Evolutionary conservation across 78 protist species (phyloP).

Genomic region (Dictyostelium firmibasis): DNA sequence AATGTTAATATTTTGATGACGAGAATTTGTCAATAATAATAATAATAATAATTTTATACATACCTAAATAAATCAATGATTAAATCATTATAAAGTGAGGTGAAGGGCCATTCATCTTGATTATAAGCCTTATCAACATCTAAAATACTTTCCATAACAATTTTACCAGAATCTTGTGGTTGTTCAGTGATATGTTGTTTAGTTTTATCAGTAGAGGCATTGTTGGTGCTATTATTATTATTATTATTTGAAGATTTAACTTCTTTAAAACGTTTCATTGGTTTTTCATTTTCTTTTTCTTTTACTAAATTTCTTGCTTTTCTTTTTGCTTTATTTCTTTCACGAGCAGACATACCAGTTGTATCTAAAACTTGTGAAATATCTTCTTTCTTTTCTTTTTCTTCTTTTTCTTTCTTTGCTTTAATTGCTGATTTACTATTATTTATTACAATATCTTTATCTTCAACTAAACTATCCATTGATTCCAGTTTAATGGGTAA

Average conservation of each 20-base stretch:
- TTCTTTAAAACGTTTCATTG: conserved; percentile 48
- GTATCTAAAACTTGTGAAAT: conserved; percentile 22
- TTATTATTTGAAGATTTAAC: not conserved
- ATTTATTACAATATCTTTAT: conserved; percentile 13
- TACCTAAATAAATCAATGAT: conserved; percentile 75
- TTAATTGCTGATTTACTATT: not conserved
- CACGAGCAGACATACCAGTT: conserved; percentile 55
- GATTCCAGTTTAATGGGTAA: not conserved
- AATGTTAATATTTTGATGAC: not conserved
- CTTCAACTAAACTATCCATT: not conserved
- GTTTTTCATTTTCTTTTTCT: conserved; percentile 21
- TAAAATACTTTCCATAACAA: conserved; percentile 67
- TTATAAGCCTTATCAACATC: conserved; percentile 69
- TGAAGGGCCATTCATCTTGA: conserved; percentile 92
- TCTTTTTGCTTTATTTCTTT: conserved; percentile 55
- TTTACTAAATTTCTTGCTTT: conserved; percentile 51
- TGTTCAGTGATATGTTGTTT: conserved; percentile 85
- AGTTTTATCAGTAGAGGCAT: not conserved
- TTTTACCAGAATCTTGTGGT: conserved; percentile 67
- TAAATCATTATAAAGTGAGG: conserved; percentile 82
- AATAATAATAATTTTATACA: not conserved
- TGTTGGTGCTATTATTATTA: not conserved
- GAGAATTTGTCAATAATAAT: too few relatives aligned
- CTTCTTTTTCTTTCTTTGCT: conserved; percentile 17
- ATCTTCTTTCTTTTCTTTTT: conserved; percentile 41